Percentiles rank a stretch among this genome's conserved stretches.
Conservation (phyloP, 2,329 filamentous ascomycete species). For the Hypoxylon sp. region DNA sequence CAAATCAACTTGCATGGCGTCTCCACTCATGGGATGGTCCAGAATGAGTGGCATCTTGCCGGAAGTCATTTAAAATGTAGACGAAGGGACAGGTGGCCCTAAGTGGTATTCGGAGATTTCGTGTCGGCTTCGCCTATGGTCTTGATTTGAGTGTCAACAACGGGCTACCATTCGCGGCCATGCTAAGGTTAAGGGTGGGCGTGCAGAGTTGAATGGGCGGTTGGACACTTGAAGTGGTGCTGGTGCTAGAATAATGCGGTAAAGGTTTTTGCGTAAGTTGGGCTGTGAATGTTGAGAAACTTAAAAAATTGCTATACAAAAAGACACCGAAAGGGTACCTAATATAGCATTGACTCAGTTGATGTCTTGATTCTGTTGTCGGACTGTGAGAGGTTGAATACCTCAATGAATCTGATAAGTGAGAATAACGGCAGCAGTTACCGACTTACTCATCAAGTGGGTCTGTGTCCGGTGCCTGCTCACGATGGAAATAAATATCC, state of each 20-base stretch:
- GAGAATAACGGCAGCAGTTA: background rate
- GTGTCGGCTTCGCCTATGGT: constrained; percentile 3
- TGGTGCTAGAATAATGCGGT: background rate
- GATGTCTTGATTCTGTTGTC: constrained; percentile 9
- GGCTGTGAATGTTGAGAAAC: background rate
- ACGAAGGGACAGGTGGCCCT: background rate
- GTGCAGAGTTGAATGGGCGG: constrained; percentile 4
- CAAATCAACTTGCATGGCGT: constrained; percentile 66
- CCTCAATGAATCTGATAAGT: constrained; percentile 8
- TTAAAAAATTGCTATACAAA: background rate
- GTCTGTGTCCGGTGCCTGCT: constrained; percentile 1
- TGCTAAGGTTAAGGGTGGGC: constrained; percentile 2
- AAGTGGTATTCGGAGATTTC: background rate
- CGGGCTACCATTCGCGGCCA: constrained; percentile 1
- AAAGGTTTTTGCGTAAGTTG: background rate
- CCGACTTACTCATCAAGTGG: constrained; percentile 19
- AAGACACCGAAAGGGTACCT: background rate
- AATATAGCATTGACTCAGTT: background rate
- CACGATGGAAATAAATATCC: background rate
- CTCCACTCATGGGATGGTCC: constrained; percentile 69
- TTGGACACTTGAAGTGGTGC: background rate
- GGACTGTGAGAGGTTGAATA: background rate
- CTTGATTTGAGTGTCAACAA: background rate
- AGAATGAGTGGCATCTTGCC: constrained; percentile 67
- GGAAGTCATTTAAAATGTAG: constrained; percentile 53